These are phyloP conservation scores for Lactifluus pinguis DNA, from an alignment of 768 basidiomycete genomes.

Conservation along the genomic window DNA sequence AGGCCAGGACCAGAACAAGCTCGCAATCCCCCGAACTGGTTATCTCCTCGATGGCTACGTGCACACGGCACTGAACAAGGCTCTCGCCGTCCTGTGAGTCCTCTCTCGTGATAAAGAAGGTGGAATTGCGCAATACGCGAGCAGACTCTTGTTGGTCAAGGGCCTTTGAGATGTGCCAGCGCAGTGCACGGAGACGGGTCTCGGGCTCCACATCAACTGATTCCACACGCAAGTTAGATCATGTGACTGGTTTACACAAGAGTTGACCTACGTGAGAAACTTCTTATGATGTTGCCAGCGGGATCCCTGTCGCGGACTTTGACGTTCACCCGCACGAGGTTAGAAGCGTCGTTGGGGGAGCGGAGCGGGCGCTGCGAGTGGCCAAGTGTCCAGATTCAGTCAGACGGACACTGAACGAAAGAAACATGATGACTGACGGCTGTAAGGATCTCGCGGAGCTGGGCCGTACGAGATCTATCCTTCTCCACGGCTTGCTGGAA, in stretches of 20 bases:
- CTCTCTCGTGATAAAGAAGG: constrained; percentile 1
- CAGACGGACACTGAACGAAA: no score
- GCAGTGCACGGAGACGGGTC: constrained; percentile 13
- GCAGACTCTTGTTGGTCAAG: constrained; percentile 8
- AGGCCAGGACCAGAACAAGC: constrained; percentile 6
- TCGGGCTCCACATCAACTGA: constrained; percentile 9
- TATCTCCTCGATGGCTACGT: constrained; percentile 12
- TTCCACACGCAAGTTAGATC: neutral
- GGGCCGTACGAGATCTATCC: constrained; percentile 6
- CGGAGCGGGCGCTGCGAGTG: constrained; percentile 3
- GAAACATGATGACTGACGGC: neutral
- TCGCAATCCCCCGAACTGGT: constrained; percentile 3
- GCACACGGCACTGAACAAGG: constrained; percentile 6
- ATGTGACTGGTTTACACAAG: neutral
- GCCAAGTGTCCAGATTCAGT: neutral
- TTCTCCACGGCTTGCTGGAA: constrained; percentile 13
- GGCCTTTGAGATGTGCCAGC: constrained; percentile 15
- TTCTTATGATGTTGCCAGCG: neutral
- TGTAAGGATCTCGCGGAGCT: constrained; percentile 6
- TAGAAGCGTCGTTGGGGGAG: neutral
- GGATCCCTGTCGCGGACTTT: constrained; percentile 1
- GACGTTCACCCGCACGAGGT: constrained; percentile 9
- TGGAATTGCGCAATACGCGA: constrained; percentile 7
- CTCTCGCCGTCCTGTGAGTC: neutral
- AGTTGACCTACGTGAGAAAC: neutral